A percentile compares a stretch with the other conserved stretches of the same genome.
Evolutionary conservation across 164 flowering plant genomes (phyloP).

Genomic region (Stephania japonica): DNA sequence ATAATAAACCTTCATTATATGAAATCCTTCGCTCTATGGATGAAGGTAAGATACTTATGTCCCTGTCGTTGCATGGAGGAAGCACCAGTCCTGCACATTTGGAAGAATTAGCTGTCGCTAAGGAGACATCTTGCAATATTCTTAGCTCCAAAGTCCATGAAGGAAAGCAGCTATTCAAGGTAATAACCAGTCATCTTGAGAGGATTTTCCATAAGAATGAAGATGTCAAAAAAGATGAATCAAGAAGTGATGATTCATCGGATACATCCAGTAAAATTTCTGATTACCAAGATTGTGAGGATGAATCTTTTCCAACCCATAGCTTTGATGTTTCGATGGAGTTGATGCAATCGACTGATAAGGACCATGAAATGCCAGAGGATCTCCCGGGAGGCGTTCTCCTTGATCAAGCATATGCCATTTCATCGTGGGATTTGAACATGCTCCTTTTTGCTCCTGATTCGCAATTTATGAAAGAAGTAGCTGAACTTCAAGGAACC

Average conservation of each 20-base stretch:
- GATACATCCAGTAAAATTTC: conserved; percentile 36
- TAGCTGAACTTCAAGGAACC: conserved; percentile 55
- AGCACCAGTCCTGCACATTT: conserved; percentile 18
- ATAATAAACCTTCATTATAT: no score
- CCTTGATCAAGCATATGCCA: conserved; percentile 44
- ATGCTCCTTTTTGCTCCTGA: conserved; percentile 49
- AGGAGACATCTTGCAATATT: conserved; percentile 17
- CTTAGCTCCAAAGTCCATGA: conserved; percentile 25
- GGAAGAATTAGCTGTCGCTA: conserved; percentile 22
- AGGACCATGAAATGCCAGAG: conserved; percentile 48
- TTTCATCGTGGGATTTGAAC: conserved; percentile 43
- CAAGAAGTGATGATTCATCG: conserved; percentile 37
- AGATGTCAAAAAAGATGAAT: conserved; percentile 18
- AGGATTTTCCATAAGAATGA: conserved; percentile 52
- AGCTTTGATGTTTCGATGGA: conserved; percentile 59
- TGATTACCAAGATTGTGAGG: conserved; percentile 40
- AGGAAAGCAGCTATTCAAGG: conserved; percentile 48
- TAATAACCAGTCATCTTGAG: conserved; percentile 42
- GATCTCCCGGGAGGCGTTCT: conserved; percentile 62
- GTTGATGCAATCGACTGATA: conserved; percentile 31
- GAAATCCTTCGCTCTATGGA: not conserved
- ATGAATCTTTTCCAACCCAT: conserved; percentile 24
- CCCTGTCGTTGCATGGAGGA: conserved; percentile 51
- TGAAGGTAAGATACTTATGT: conserved; percentile 71
- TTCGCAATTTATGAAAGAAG: conserved; percentile 55